Base-by-base conservation (phyloP, 768 basidiomycete genomes). In the Imleria badia region DNA sequence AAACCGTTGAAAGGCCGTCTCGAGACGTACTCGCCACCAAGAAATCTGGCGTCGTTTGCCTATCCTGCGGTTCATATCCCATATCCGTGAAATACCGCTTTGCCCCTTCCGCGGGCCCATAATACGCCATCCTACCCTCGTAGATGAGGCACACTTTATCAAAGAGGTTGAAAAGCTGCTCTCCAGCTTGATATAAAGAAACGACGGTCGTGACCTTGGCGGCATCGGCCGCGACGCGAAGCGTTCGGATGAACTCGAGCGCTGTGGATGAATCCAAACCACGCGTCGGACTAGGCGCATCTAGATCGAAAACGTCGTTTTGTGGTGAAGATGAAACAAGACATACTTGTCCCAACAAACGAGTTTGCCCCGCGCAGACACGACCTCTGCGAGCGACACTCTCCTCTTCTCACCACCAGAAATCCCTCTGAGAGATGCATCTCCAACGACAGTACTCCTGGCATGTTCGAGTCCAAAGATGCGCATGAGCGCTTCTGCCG, bases 101-200 rank as follows among this genome's bases (percentile, higher is more conserved):
- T 15, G 35, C 56, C 19, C 42, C 48, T 17, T 43, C 39, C 12
- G 45, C 40, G 12, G 44, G 40, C 8, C 56, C 57, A 45, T 52
- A 51, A 20, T 58, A 52, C 5, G 22, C 48, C 56, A 58, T 51
- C 30, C 30, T 58, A 29, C 56, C 56, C 1, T 58, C 56, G 12
- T 52, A 26, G 2, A 58, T 39, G 40, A 59, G 22, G n/a, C 54
- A 55, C 11, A 59, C 50, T 26, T 59, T 87, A 76, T 89, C 85
- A 61, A 89, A 94, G 40, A 78, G 73, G 20, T 79, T 54, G 54
- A 84, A 86, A 0, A 87, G 66, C 3, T 76, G 76, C 66, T 92
- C 89, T 47, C 86, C 85, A 9, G 89, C 91, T 70, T 94, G 91
- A 70, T 94, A 93, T 35, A 94, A 81, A 1, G 89, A 86, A n/a